Base-by-base conservation (phyloP, 2,329 filamentous ascomycete species). In the Aspergillus niger region DNA sequence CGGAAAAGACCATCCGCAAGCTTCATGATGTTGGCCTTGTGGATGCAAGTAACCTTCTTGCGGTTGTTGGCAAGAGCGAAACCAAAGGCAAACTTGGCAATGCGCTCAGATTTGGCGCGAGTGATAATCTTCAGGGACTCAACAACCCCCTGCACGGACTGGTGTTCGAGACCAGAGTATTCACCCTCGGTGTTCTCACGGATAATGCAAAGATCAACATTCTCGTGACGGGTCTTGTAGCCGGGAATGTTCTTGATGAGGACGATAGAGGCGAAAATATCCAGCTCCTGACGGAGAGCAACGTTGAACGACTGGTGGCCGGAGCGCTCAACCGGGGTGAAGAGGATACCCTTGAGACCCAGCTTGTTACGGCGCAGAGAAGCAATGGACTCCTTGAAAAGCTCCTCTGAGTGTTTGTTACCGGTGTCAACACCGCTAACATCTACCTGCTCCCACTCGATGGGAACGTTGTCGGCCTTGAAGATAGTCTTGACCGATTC, bases 11-110 rank as follows among this genome's bases (percentile, higher is more conserved):
- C 95, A 72, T 99, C 95, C 78, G 93, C 94, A 62, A 99, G 86
- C 87, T 99, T 99, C 95, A 99, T 99, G 84, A 99, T 99, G 86
- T 99, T 99, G 82, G 95, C 95, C 87, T 99, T 99, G 90, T 99
- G 95, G 77, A 99, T 98, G 84, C 94, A 97, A 69, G 95, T 98
- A 60, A 99, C 92, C 90, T 98, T 98, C 86, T 96, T 94, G 78
- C 95, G 89, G 87, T 96, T 94, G 86, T 99, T 99, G 81, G 95
- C 95, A 61, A 98, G 89, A 61, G 95, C 95, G 76, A 99, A 99
- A 77, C 91, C 90, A 80, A 98, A 98, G 68, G 95, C 95, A 77
- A 99, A 99, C 83, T 97, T 97, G 82, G 94, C 92, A 75, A 99
- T 99, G 77, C 95, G 92, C 88, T 99, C 95, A 58, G 92, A 97